A percentile compares a stretch with the other conserved stretches of the same genome.
Conservation (phyloP, 2,329 filamentous ascomycete species). For the Penicillium capsulatum region DNA sequence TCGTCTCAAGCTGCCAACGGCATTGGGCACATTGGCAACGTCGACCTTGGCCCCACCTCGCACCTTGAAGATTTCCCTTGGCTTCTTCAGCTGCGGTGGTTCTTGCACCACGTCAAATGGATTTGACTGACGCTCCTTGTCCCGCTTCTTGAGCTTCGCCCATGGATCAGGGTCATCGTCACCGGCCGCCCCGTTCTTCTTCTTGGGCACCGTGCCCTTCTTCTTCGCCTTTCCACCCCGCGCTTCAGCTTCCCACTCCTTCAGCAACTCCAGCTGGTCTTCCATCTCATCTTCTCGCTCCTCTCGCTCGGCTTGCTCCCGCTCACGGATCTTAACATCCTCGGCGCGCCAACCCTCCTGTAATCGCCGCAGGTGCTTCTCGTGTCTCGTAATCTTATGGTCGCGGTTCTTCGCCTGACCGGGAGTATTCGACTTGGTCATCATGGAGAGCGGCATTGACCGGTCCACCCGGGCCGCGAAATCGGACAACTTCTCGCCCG, state of each 20-base stretch:
- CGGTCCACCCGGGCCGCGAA: constrained; percentile 81
- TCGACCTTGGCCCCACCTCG: constrained; percentile 61
- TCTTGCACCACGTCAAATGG: constrained; percentile 60
- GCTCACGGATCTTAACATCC: constrained; percentile 57
- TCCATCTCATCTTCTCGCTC: constrained; percentile 59
- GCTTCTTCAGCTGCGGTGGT: constrained; percentile 66
- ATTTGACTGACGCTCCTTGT: constrained; percentile 34
- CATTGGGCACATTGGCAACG: constrained; percentile 64
- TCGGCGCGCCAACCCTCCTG: constrained; percentile 57
- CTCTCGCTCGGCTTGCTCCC: constrained; percentile 72
- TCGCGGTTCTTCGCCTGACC: constrained; percentile 39
- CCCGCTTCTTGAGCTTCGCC: constrained; percentile 65
- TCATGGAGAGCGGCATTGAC: constrained; percentile 68
- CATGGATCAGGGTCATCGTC: constrained; percentile 71
- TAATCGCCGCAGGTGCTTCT: constrained; percentile 66
- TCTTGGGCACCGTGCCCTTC: constrained; percentile 37
- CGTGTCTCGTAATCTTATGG: constrained; percentile 71
- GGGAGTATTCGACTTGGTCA: constrained; percentile 55
- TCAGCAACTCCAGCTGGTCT: constrained; percentile 62
- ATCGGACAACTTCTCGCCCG: constrained; percentile 76
- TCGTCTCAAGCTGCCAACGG: constrained; percentile 65
- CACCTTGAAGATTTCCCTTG: constrained; percentile 61
- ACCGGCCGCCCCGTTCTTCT: constrained; percentile 43
- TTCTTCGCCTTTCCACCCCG: constrained; percentile 50
- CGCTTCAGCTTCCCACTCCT: constrained; percentile 56